These are phyloP conservation scores for Rheum nobile DNA, from an alignment of 148 eudicot species.

Conservation along the genomic window DNA sequence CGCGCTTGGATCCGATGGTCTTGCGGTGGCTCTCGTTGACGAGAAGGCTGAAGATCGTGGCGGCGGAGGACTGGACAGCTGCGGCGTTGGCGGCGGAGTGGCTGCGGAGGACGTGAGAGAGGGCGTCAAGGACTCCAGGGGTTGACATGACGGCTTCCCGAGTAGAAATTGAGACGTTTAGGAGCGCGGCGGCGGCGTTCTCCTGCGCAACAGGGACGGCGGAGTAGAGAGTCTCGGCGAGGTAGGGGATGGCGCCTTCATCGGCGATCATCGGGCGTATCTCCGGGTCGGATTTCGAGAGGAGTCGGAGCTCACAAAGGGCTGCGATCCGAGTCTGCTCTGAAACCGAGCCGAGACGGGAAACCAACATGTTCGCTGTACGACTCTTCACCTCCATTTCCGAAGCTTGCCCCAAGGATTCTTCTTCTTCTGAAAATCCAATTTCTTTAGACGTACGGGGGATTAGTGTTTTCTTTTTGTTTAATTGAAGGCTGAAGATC, in stretches of 20 bases:
- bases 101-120: constrained; percentile 54
- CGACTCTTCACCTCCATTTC: constrained; percentile 35
- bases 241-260: constrained; percentile 48
- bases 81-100: constrained; percentile 22
- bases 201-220: constrained; percentile 35
- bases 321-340: constrained; percentile 63
- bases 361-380: constrained; percentile 32
- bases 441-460: neutral
- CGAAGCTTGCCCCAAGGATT: neutral
- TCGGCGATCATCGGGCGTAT: constrained; percentile 55
- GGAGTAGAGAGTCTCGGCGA: constrained; percentile 67
- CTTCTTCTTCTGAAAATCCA: constrained; percentile 3
- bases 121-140: constrained; percentile 52
- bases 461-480: neutral
- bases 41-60: constrained; percentile 45
- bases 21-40: constrained; percentile 35
- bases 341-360: constrained; percentile 61
- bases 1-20: constrained; percentile 63
- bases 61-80: constrained; percentile 60
- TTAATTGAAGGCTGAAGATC: neutral
- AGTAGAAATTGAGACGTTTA: constrained; percentile 64
- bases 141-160: constrained; percentile 43
- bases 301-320: constrained; percentile 66
- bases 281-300: constrained; percentile 58
- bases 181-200: constrained; percentile 64